A percentile compares a stretch with the other conserved stretches of the same genome.
These are phyloP conservation scores for Rubia yunnanensis DNA, from an alignment of 257 asterid species.

Conservation along the genomic window DNA sequence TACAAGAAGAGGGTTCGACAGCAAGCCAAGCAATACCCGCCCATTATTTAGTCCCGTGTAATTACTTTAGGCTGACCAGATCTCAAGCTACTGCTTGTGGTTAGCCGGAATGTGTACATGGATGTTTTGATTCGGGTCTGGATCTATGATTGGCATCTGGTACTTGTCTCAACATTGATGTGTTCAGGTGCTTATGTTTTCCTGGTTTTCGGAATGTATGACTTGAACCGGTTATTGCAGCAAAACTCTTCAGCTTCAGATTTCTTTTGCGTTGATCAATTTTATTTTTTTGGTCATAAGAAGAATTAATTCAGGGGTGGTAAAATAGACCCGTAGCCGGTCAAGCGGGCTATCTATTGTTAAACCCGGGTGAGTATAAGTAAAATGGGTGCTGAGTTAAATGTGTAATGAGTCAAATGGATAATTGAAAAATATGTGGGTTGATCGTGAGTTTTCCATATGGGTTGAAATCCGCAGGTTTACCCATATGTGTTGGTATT, in stretches of 20 bases:
- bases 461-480: too few species aligned
- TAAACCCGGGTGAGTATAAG: too few species aligned
- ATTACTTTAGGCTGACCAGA: constrained; percentile 9
- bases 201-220: not conserved
- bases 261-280: too few species aligned
- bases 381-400: too few species aligned
- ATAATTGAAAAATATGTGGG: too few species aligned
- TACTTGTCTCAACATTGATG: not conserved
- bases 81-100: not conserved
- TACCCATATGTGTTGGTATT: too few species aligned
- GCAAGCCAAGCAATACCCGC: constrained; percentile 32
- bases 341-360: too few species aligned
- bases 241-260: not conserved
- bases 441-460: too few species aligned
- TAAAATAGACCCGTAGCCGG: too few species aligned
- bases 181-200: not conserved
- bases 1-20: constrained; percentile 32
- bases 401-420: too few species aligned
- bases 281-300: too few species aligned
- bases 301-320: too few species aligned
- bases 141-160: not conserved
- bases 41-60: constrained; percentile 13
- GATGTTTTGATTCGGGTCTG: not conserved
- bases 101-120: constrained; percentile 6
- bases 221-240: not conserved